Percentiles rank a stretch among this genome's conserved stretches.
These are phyloP conservation scores for Paecilomyces variotii DNA, from an alignment of 2,329 filamentous ascomycete genomes.

Conservation along the genomic window DNA sequence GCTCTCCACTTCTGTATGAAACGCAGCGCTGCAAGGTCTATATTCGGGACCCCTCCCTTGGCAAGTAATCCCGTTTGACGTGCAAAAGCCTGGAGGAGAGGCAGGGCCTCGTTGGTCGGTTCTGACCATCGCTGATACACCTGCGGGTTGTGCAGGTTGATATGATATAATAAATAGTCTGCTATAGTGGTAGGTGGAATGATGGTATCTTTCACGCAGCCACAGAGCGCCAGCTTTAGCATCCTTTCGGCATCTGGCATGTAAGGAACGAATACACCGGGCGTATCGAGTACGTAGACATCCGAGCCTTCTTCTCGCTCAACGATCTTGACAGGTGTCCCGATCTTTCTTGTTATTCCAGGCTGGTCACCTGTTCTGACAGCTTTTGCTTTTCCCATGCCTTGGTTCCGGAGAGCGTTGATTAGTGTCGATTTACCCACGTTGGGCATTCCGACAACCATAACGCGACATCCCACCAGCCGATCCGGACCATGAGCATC, in stretches of 20 bases:
- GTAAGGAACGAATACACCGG: constrained; percentile 91
- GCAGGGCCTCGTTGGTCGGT: constrained; percentile 78
- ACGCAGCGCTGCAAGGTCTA: constrained; percentile 68
- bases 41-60: constrained; percentile 62
- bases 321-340: constrained; percentile 72
- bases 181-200: constrained; percentile 70
- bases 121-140: constrained; percentile 56
- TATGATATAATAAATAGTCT: constrained; percentile 80
- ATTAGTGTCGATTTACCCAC: constrained; percentile 94
- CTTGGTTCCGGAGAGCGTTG: constrained; percentile 68
- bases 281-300: constrained; percentile 84
- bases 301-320: constrained; percentile 49
- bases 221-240: constrained; percentile 88
- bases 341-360: constrained; percentile 80
- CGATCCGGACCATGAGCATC: constrained; percentile 29
- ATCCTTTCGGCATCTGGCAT: constrained; percentile 77
- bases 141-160: constrained; percentile 60
- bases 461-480: constrained; percentile 72
- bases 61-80: constrained; percentile 65
- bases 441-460: constrained; percentile 97
- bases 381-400: constrained; percentile 59
- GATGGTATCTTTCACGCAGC: constrained; percentile 82
- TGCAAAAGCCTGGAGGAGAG: constrained; percentile 64
- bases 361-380: constrained; percentile 79
- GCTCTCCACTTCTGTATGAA: constrained; percentile 74